Conservation (phyloP, 805 yeast species). For the Hanseniaspora valbyensis region DNA sequence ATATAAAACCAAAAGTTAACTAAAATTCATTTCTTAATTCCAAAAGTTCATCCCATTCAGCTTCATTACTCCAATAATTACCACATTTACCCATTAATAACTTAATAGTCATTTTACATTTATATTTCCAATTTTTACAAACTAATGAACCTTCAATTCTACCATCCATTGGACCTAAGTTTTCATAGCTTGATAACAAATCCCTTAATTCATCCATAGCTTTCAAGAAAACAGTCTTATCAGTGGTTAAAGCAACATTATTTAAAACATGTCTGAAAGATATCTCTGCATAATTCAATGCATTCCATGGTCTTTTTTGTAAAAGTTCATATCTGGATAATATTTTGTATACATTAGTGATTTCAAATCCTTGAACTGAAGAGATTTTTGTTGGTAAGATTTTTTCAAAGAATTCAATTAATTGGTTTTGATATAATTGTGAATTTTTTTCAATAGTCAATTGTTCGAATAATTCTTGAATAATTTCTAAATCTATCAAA, state of each 20-base stretch:
- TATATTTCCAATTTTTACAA: constrained; percentile 85
- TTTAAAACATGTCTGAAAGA: constrained; percentile 66
- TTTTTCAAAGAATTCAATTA: constrained; percentile 7
- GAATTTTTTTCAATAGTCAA: constrained; percentile 41
- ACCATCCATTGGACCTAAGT: constrained; percentile 75
- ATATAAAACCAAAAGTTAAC: no score
- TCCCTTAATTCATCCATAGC: constrained; percentile 73
- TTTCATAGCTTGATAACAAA: constrained; percentile 73
- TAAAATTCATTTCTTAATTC: constrained; percentile 27
- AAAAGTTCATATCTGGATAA: constrained; percentile 80
- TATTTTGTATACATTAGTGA: constrained; percentile 36
- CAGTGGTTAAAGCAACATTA: constrained; percentile 50
- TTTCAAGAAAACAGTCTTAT: constrained; percentile 58
- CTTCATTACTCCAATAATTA: constrained; percentile 65
- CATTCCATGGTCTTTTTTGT: constrained; percentile 79
- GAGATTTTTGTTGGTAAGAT: constrained; percentile 8
- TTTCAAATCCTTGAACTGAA: constrained; percentile 8
- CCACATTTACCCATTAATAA: constrained; percentile 71
- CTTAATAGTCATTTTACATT: constrained; percentile 61
- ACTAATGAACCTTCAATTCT: constrained; percentile 61
- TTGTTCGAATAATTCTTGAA: constrained; percentile 61
- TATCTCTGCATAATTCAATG: constrained; percentile 74
- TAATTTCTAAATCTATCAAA: constrained; percentile 60
- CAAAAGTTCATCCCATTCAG: constrained; percentile 59
- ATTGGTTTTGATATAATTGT: constrained; percentile 48